These are phyloP conservation scores for Inga oerstediana DNA, from an alignment of 306 rosid genomes.

Conservation along the genomic window DNA sequence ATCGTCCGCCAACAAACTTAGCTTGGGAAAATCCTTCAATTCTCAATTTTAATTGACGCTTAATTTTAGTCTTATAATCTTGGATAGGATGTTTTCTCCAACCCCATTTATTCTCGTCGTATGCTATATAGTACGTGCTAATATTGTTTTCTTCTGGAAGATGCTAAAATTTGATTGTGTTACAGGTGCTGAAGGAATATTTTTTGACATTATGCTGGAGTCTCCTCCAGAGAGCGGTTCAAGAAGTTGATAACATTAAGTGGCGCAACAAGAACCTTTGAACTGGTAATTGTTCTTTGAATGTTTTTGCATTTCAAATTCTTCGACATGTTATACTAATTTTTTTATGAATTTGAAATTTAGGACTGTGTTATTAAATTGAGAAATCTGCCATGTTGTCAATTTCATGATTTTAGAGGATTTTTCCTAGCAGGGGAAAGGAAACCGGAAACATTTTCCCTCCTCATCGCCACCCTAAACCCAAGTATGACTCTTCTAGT, in stretches of 20 bases:
- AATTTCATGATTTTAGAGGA: background rate
- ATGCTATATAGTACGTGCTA: background rate
- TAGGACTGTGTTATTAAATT: background rate
- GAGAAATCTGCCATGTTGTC: background rate
- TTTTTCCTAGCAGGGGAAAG: background rate
- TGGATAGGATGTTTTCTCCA: background rate
- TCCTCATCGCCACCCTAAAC: background rate
- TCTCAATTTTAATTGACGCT: background rate
- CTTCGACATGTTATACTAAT: background rate
- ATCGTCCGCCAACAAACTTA: background rate
- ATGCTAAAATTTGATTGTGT: background rate
- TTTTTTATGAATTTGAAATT: background rate
- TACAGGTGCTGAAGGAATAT: background rate
- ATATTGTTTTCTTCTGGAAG: background rate
- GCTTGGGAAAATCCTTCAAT: background rate
- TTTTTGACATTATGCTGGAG: background rate
- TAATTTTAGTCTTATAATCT: background rate
- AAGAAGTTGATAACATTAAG: background rate
- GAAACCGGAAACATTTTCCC: background rate
- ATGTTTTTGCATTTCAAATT: background rate
- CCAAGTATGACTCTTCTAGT: slow-evolving; percentile 35
- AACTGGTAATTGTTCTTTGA: background rate
- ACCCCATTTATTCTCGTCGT: background rate
- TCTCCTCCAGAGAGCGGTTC: background rate
- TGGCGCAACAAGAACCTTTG: background rate